phyloP scores from a whole-genome alignment of 2,329 filamentous ascomycete species.

The Davidsoniella australis region DNA sequence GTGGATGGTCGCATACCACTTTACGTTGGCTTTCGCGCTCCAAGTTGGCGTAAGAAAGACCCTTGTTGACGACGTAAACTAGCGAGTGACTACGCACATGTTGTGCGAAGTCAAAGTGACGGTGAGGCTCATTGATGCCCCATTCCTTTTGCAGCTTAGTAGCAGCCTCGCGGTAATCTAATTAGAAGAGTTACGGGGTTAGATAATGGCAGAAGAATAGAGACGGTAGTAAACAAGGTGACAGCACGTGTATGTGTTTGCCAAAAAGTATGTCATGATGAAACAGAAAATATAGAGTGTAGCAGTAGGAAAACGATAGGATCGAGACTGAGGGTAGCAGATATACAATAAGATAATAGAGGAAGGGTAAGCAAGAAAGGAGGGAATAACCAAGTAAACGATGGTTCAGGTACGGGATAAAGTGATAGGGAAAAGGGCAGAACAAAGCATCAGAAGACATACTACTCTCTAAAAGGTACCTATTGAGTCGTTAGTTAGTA shows the following conservation, averaged over 20 bases:
- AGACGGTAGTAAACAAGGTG: background rate
- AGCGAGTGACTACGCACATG: constrained; percentile 48
- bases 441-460: constrained; percentile 21
- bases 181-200: background rate
- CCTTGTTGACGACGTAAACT: constrained; percentile 45
- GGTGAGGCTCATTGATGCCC: constrained; percentile 44
- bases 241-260: background rate
- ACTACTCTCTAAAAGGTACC: constrained; percentile 47
- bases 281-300: too few relatives aligned
- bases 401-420: background rate
- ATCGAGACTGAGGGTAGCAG: background rate
- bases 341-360: background rate
- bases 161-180: constrained; percentile 52
- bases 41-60: constrained; percentile 41
- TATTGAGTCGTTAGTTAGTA: constrained; percentile 18
- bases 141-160: constrained; percentile 53
- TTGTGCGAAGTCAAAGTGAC: constrained; percentile 44
- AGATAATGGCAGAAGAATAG: background rate
- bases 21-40: constrained; percentile 36
- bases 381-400: background rate
- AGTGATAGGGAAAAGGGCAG: background rate
- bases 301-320: background rate
- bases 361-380: background rate
- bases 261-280: too few relatives aligned
- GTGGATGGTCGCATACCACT: constrained; percentile 26